Evolutionary conservation across 2,329 filamentous ascomycete species (phyloP).

Genomic region (Proliferodiscus dingleyae): DNA sequence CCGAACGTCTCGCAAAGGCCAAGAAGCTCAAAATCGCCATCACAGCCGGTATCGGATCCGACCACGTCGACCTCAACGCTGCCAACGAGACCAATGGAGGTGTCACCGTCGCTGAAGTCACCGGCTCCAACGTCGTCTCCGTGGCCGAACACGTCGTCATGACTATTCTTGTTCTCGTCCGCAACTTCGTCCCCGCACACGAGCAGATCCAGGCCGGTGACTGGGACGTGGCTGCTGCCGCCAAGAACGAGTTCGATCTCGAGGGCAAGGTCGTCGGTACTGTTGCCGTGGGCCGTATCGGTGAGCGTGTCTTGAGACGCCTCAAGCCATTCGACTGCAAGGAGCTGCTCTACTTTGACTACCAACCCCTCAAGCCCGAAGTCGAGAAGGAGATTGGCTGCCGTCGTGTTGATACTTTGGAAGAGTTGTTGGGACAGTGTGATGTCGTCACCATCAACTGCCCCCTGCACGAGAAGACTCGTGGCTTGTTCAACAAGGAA

Average conservation of each 20-base stretch:
- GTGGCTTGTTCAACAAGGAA: conserved; percentile 97
- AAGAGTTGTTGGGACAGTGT: conserved; percentile 91
- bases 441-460: conserved; percentile 99
- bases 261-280: conserved; percentile 97
- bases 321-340: conserved; percentile 99
- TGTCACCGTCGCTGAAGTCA: conserved; percentile 95
- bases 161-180: conserved; percentile 93
- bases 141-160: conserved; percentile 99
- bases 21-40: conserved; percentile 98
- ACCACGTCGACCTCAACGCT: conserved; percentile 87
- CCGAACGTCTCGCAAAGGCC: conserved; percentile 91
- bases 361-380: conserved; percentile 86
- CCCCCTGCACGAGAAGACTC: conserved; percentile 96
- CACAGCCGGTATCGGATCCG: conserved; percentile 95
- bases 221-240: conserved; percentile 92
- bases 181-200: conserved; percentile 98
- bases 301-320: conserved; percentile 92
- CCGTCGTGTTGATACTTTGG: conserved; percentile 79
- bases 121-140: conserved; percentile 95
- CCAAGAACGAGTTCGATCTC: conserved; percentile 98
- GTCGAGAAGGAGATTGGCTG: conserved; percentile 93
- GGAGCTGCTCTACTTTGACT: conserved; percentile 99
- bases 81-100: conserved; percentile 99
- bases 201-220: conserved; percentile 85
- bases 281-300: conserved; percentile 94